Base-by-base conservation (phyloP, 306 rosid genomes). In the Coriaria nepalensis region DNA sequence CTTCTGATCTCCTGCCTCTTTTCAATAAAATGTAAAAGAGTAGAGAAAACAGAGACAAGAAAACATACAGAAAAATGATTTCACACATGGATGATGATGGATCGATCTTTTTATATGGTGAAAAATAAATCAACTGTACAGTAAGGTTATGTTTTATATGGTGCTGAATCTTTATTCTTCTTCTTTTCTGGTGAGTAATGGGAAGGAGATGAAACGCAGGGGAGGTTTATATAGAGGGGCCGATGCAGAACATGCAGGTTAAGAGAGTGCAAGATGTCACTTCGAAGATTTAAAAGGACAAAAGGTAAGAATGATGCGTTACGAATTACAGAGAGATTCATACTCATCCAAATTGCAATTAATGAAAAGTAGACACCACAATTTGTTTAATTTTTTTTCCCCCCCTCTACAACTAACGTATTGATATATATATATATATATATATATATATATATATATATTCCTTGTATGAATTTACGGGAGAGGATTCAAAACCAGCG, bases 1-100 rank as follows among this genome's bases (percentile, higher is more conserved):
- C 35, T 6, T 20, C 50, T 67, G 29, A 20, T 20, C 14, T 49
- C 40, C 60, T 49, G 54, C 48, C 35, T 68, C 45, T 43, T 45
- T 34, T 50, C 34, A 58, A 59, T 43, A 65, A 61, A 50, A 65
- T 47, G 11, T 44, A 64, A 6, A 58, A 50, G 9, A 74, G 42
- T 56, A 79, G 42, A 53, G 64, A 5, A 32, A 72, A 40, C 13
- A 82, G 66, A 60, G 63, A 57, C 52, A 75, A 7, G 10, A 78
- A 55, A 47, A 65, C 48, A 59, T n/a, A 81, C 11, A 52, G 4
- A 15, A 68, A 56, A 45, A 1, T 20, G 29, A 49, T 42, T 47
- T 9, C 65, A 47, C 47, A 75, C 95, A 84, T 83, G 35, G 49
- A 20, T 13, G 45, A 20, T 13, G 45, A 42, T 5, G 10, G 2